Conservation (phyloP, 495 filamentous ascomycete genomes). For the Penicillium cinerascens region DNA sequence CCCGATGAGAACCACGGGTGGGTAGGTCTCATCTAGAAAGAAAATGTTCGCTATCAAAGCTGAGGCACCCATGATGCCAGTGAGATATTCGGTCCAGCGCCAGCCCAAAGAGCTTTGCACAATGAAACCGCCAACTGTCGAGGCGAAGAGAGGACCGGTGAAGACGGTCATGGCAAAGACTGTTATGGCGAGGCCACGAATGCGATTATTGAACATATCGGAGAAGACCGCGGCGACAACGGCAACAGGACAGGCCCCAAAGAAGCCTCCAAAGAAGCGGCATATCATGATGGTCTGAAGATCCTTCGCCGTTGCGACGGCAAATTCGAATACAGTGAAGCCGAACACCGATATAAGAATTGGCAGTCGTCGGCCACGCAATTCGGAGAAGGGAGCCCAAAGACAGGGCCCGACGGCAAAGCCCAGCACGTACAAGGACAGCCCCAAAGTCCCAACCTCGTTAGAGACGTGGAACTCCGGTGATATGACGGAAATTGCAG, state of each 20-base stretch:
- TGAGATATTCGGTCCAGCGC: constrained; percentile 81
- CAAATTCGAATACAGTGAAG: constrained; percentile 15
- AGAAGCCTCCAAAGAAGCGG: constrained; percentile 77
- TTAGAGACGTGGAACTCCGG: constrained; percentile 48
- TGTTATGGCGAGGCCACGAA: constrained; percentile 72
- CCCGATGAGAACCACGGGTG: constrained; percentile 69
- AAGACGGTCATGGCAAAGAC: constrained; percentile 85
- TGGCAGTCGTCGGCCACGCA: constrained; percentile 58
- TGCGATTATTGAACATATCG: constrained; percentile 80
- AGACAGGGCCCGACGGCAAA: constrained; percentile 59
- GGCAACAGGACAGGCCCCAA: constrained; percentile 72
- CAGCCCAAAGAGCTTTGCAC: constrained; percentile 66
- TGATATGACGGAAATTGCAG: constrained; percentile 46
- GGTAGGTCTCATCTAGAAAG: constrained; percentile 81
- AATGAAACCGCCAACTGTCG: constrained; percentile 86
- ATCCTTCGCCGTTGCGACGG: constrained; percentile 21
- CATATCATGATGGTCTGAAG: constrained; percentile 67
- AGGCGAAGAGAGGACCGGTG: constrained; percentile 73
- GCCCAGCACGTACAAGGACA: constrained; percentile 58
- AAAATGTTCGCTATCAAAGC: constrained; percentile 67
- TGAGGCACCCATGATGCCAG: constrained; percentile 70
- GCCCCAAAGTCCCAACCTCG: constrained; percentile 54
- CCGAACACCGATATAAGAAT: constrained; percentile 47
- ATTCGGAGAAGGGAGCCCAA: constrained; percentile 65
- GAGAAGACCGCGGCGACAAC: constrained; percentile 86